Percentiles rank a stretch among this genome's conserved stretches.
Evolutionary conservation across 2,329 filamentous ascomycete genomes (phyloP).

Genomic region (Raffaelea albimanens): DNA sequence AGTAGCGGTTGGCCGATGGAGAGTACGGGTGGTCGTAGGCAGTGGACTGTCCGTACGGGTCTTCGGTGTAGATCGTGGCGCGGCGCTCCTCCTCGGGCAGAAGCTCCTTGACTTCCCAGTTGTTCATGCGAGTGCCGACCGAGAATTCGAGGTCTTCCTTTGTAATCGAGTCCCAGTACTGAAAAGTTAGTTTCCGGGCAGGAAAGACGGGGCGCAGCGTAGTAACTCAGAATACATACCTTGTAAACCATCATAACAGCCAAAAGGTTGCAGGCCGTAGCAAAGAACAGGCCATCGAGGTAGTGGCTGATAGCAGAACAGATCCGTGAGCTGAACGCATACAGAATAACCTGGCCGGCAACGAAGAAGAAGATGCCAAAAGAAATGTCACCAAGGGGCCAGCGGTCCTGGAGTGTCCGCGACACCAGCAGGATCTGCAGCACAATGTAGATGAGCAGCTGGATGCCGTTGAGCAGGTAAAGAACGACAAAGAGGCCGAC

Average conservation of each 20-base stretch:
- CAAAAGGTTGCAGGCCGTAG: slow-evolving; percentile 85
- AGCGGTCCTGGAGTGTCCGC: slow-evolving; percentile 86
- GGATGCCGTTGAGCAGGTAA: slow-evolving; percentile 83
- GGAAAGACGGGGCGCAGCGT: slow-evolving; percentile 19
- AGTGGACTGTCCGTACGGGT: slow-evolving; percentile 50
- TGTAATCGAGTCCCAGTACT: slow-evolving; percentile 99
- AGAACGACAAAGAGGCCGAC: slow-evolving; percentile 83
- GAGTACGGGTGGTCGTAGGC: slow-evolving; percentile 44
- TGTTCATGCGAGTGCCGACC: slow-evolving; percentile 88
- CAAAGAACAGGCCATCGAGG: slow-evolving; percentile 87
- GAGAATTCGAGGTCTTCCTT: slow-evolving; percentile 98
- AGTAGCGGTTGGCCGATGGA: slow-evolving; percentile 30
- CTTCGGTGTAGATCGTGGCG: slow-evolving; percentile 61
- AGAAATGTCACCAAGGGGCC: slow-evolving; percentile 84
- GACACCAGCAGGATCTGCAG: slow-evolving; percentile 84
- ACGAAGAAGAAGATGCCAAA: slow-evolving; percentile 91
- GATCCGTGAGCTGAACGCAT: slow-evolving; percentile 78
- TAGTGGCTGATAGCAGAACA: slow-evolving; percentile 84
- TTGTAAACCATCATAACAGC: slow-evolving; percentile 99
- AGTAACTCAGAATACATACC: slow-evolving; percentile 34
- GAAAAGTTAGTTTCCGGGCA: not conserved
- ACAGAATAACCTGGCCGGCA: slow-evolving; percentile 83
- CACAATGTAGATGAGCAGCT: slow-evolving; percentile 72
- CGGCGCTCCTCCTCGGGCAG: slow-evolving; percentile 73
- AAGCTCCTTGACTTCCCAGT: slow-evolving; percentile 96